A percentile compares a stretch with the other conserved stretches of the same genome.
These are phyloP conservation scores for Alternaria gaisen DNA, from an alignment of 2,329 filamentous ascomycete species.

Conservation along the genomic window DNA sequence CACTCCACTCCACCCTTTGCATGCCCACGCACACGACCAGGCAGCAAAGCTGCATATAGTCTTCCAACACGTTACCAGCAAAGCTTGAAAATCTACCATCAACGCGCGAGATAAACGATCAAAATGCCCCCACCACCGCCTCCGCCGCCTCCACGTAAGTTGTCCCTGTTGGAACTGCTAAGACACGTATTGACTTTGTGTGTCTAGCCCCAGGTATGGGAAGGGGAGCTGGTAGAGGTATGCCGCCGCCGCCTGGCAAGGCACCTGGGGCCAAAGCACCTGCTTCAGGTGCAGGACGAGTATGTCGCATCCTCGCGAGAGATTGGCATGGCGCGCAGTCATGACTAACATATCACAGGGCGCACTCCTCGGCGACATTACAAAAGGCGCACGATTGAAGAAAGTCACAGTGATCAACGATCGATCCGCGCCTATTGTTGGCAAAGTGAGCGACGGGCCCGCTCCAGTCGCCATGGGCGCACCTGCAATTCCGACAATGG, in stretches of 20 bases:
- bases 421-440: conserved; percentile 80
- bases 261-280: conserved; percentile 41
- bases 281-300: conserved; percentile 47
- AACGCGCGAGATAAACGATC: conserved; percentile 5
- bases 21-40: conserved; percentile 25
- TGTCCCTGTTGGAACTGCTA: background rate
- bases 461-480: conserved; percentile 73
- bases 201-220: conserved; percentile 42
- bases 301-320: conserved; percentile 27
- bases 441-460: conserved; percentile 63
- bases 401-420: conserved; percentile 88
- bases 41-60: conserved; percentile 24
- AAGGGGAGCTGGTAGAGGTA: conserved; percentile 31
- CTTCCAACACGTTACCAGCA: background rate
- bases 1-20: conserved; percentile 29
- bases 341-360: conserved; percentile 64
- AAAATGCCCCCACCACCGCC: conserved; percentile 43
- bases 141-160: conserved; percentile 40
- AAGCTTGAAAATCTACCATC: background rate
- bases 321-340: conserved; percentile 15
- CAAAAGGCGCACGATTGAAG: conserved; percentile 79
- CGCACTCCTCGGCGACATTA: conserved; percentile 86
- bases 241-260: conserved; percentile 38
- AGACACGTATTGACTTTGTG: conserved; percentile 24
- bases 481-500: conserved; percentile 77